These are phyloP conservation scores for Pyrenochaeta sp. DNA, from an alignment of 2,329 filamentous ascomycete genomes.

Conservation along the genomic window DNA sequence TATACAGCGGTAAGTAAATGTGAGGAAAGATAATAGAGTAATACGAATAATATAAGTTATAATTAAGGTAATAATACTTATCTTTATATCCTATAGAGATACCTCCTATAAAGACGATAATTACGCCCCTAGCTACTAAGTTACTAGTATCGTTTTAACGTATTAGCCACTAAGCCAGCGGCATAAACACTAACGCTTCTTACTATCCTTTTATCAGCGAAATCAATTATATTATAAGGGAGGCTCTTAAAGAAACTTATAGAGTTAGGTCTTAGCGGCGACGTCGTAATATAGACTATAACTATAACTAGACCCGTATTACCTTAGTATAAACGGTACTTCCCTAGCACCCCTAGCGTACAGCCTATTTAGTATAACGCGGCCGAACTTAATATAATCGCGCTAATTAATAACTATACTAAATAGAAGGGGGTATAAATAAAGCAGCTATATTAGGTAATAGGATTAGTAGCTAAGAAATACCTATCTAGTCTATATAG, in stretches of 20 bases:
- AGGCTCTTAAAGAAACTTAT: neutral
- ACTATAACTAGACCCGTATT: neutral
- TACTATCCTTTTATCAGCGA: neutral
- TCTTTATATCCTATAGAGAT: conserved; percentile 3
- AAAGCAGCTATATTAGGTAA: too few relatives aligned
- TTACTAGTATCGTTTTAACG: neutral
- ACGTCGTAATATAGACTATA: neutral
- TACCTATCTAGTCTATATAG: neutral
- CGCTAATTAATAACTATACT: neutral
- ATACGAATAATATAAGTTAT: neutral
- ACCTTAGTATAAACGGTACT: neutral
- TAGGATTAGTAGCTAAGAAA: neutral
- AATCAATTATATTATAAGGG: neutral
- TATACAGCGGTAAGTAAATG: neutral
- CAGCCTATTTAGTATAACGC: neutral
- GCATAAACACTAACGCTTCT: neutral
- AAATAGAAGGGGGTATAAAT: neutral
- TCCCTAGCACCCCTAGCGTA: neutral
- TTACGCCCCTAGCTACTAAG: neutral
- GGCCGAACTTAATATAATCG: conserved; percentile 1
- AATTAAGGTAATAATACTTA: neutral
- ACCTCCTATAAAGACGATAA: neutral
- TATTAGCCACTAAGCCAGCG: neutral
- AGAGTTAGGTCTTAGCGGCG: neutral
- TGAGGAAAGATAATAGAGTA: neutral